Evolutionary conservation across 2,329 filamentous ascomycete genomes (phyloP).

Genomic region (Fusarium citri): DNA sequence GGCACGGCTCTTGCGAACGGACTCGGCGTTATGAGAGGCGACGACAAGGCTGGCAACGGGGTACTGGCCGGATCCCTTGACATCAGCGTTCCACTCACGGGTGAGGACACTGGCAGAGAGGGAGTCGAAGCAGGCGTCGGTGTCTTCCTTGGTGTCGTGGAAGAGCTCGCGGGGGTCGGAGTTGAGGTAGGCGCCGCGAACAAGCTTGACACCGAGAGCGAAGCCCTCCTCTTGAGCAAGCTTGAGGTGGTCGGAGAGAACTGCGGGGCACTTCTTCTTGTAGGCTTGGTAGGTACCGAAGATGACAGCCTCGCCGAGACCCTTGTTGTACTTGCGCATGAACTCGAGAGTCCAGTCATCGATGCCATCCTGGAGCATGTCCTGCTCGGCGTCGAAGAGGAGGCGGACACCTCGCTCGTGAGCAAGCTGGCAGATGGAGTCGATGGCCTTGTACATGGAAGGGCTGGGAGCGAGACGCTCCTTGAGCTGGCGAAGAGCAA

Average conservation of each 20-base stretch:
- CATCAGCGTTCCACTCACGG: constrained; percentile 56
- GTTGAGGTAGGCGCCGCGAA: constrained; percentile 79
- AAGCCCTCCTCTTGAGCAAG: constrained; percentile 70
- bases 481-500: constrained; percentile 75
- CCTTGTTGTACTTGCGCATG: constrained; percentile 79
- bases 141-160: constrained; percentile 77
- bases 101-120: constrained; percentile 75
- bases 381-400: constrained; percentile 89
- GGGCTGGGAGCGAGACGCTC: constrained; percentile 71
- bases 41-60: constrained; percentile 75
- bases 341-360: constrained; percentile 83
- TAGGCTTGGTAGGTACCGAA: constrained; percentile 87
- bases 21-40: constrained; percentile 84
- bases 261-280: constrained; percentile 70
- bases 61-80: constrained; percentile 58
- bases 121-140: constrained; percentile 78
- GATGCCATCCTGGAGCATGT: constrained; percentile 80
- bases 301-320: constrained; percentile 73
- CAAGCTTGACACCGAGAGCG: constrained; percentile 78
- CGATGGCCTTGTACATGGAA: constrained; percentile 75
- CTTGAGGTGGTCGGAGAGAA: constrained; percentile 70
- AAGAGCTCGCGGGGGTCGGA: constrained; percentile 77
- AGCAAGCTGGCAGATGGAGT: constrained; percentile 79
- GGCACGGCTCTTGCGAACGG: constrained; percentile 69
- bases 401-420: constrained; percentile 76